These are phyloP conservation scores for Trametes cinnabarina DNA, from an alignment of 768 basidiomycete genomes.

Conservation along the genomic window DNA sequence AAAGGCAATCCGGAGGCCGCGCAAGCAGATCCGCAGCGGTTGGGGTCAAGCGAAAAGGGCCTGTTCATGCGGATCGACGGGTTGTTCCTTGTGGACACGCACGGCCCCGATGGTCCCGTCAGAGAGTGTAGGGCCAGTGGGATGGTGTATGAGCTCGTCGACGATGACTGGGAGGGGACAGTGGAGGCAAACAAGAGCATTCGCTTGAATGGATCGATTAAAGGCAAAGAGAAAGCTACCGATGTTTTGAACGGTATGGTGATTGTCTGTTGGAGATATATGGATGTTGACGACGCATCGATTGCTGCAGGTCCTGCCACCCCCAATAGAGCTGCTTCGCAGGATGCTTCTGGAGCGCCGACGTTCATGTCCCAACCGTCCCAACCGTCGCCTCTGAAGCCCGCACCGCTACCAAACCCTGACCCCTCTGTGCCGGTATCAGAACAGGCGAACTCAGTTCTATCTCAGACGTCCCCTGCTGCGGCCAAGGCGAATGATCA, in stretches of 20 bases:
- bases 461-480: conserved; percentile 10
- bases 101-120: conserved; percentile 40
- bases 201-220: conserved; percentile 22
- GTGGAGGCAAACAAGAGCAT: conserved; percentile 2
- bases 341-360: conserved; percentile 11
- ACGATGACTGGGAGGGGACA: conserved; percentile 61
- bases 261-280: not conserved
- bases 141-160: conserved; percentile 75
- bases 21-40: conserved; percentile 15
- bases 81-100: conserved; percentile 59
- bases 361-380: conserved; percentile 31
- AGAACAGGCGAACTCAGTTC: conserved; percentile 15
- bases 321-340: not conserved
- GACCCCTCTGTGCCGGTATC: conserved; percentile 26
- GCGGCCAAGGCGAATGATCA: not conserved
- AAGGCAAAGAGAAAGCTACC: conserved; percentile 33
- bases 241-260: not conserved
- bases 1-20: conserved; percentile 27
- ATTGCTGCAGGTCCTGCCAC: no score
- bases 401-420: conserved; percentile 31
- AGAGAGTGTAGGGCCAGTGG: conserved; percentile 69
- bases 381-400: conserved; percentile 34
- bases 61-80: conserved; percentile 71
- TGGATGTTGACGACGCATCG: no score
- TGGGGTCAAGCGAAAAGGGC: conserved; percentile 57